phyloP scores from a whole-genome alignment of 768 basidiomycete genomes.

The Russula abietina region DNA sequence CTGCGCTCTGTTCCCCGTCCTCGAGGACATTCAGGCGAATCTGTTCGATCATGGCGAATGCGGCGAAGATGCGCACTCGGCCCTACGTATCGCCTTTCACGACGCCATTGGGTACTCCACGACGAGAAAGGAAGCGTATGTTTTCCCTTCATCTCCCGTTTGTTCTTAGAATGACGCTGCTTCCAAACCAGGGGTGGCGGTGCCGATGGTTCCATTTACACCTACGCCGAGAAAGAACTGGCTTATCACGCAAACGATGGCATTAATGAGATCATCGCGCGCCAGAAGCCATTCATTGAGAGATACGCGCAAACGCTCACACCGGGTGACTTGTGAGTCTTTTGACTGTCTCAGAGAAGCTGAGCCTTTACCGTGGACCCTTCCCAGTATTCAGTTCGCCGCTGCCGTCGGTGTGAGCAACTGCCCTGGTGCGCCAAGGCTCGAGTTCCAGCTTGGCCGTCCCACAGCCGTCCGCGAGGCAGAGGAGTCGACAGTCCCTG shows the following conservation, averaged over 20 bases:
- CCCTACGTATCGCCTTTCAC: slow-evolving; percentile 30
- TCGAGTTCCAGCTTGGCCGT: slow-evolving; percentile 34
- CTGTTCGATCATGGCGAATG: slow-evolving; percentile 30
- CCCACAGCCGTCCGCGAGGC: slow-evolving; percentile 29
- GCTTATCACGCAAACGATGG: slow-evolving; percentile 26
- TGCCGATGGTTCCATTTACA: slow-evolving; percentile 28
- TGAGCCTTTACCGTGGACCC: neutral
- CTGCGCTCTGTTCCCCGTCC: slow-evolving; percentile 31
- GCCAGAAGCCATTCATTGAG: slow-evolving; percentile 34
- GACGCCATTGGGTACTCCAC: slow-evolving; percentile 26
- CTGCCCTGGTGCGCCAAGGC: slow-evolving; percentile 34
- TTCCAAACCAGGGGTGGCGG: slow-evolving; percentile 25
- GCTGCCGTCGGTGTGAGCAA: slow-evolving; percentile 33
- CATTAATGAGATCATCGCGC: slow-evolving; percentile 21
- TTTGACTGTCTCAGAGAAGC: neutral
- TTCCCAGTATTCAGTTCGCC: slow-evolving; percentile 32
- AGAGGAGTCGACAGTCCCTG: slow-evolving; percentile 33
- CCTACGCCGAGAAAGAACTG: slow-evolving; percentile 19
- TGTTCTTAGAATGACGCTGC: neutral
- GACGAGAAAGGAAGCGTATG: neutral
- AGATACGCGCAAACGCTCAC: slow-evolving; percentile 37
- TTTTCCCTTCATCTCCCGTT: neutral
- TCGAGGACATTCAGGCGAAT: slow-evolving; percentile 31
- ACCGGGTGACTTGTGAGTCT: slow-evolving; percentile 43
- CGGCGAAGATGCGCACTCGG: slow-evolving; percentile 31